These are phyloP conservation scores for Poa annua DNA, from an alignment of 176 grass and related monocot genomes.

Conservation along the genomic window DNA sequence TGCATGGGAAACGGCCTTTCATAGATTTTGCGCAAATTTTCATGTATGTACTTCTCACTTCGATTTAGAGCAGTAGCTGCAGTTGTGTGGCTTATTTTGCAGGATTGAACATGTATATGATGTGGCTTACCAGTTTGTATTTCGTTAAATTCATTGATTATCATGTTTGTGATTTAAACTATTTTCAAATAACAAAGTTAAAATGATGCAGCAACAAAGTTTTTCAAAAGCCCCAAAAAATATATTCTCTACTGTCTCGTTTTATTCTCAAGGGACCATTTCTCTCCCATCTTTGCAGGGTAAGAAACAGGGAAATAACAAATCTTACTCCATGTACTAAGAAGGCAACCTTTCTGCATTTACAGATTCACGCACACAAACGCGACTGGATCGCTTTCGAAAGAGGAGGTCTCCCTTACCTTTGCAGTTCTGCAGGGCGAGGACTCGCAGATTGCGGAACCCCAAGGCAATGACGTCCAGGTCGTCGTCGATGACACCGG, in stretches of 20 bases:
- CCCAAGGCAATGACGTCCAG: constrained; percentile 47
- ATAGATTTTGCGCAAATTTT: background rate
- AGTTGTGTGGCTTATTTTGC: background rate
- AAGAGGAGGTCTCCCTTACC: constrained; percentile 42
- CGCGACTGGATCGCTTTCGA: background rate
- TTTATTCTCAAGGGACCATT: background rate
- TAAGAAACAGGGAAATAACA: background rate
- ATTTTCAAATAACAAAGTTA: background rate
- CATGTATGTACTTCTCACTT: constrained; percentile 9
- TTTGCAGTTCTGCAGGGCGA: constrained; percentile 73
- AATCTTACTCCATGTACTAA: background rate
- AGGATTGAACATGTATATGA: background rate
- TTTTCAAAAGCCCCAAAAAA: background rate
- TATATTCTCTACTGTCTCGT: background rate
- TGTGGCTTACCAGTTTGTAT: background rate
- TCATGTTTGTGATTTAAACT: background rate
- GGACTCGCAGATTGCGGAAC: constrained; percentile 54
- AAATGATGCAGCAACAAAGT: constrained; percentile 2
- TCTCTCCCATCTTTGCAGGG: background rate
- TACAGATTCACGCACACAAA: background rate
- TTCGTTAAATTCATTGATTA: background rate
- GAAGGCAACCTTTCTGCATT: background rate
- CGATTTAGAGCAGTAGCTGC: background rate
- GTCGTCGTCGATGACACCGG: constrained; percentile 69
- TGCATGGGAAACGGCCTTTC: background rate